Percentiles rank a stretch among this genome's conserved stretches.
Conservation (phyloP, 345 rosid species). For the Eucalyptus sideroxylon region DNA sequence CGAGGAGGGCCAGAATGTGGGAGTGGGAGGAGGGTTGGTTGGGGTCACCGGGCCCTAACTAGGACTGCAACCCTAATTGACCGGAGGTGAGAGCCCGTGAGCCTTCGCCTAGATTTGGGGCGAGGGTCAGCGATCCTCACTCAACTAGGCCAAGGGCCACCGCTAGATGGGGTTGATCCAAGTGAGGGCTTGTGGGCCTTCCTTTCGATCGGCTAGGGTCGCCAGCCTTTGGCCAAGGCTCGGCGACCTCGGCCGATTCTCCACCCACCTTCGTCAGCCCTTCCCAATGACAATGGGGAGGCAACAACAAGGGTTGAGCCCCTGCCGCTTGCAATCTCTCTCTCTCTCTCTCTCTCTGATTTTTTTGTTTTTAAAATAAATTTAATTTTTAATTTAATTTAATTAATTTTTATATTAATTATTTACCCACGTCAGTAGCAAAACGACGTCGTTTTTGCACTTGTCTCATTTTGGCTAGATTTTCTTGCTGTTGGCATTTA, state of each 20-base stretch:
- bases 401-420: too few relatives aligned
- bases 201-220: fast-evolving
- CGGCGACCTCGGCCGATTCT: fast-evolving
- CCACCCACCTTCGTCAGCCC: too few relatives aligned
- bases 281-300: fast-evolving
- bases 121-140: too few relatives aligned
- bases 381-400: too few relatives aligned
- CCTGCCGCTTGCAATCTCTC: too few relatives aligned
- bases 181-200: too few relatives aligned
- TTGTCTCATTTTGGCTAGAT: too few relatives aligned
- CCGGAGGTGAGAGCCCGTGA: fast-evolving
- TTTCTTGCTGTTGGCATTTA: fast-evolving
- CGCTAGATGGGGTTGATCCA: fast-evolving
- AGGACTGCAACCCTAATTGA: fast-evolving
- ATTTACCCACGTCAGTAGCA: fast-evolving
- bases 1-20: fast-evolving
- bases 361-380: too few relatives aligned
- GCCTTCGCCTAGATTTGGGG: fast-evolving
- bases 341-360: too few relatives aligned
- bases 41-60: fast-evolving
- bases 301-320: too few relatives aligned
- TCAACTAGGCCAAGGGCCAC: fast-evolving
- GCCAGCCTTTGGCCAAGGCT: fast-evolving
- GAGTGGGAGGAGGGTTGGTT: fast-evolving
- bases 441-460: too few relatives aligned